A percentile compares a stretch with the other conserved stretches of the same genome.
These are phyloP conservation scores for Calonectria honghensis DNA, from an alignment of 2,329 filamentous ascomycete species.

Conservation along the genomic window DNA sequence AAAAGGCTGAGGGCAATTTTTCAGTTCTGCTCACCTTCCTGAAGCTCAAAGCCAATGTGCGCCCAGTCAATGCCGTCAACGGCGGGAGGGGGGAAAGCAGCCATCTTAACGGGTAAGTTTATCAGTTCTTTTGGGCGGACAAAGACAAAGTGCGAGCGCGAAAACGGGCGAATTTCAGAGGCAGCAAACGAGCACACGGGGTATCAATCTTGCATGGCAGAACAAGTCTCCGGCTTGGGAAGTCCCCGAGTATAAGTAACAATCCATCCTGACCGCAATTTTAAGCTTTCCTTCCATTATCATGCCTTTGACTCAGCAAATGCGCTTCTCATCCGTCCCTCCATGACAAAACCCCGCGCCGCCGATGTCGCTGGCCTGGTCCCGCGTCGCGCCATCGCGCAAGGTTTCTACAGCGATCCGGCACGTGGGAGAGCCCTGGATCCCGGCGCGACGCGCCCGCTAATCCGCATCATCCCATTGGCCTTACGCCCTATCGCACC, in stretches of 20 bases:
- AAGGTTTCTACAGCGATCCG: conserved; percentile 17
- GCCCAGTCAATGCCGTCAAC: conserved; percentile 93
- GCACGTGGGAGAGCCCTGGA: conserved; percentile 10
- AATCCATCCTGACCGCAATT: conserved; percentile 30
- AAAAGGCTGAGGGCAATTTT: no score
- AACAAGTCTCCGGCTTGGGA: background rate
- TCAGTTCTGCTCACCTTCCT: conserved; percentile 79
- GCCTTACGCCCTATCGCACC: conserved; percentile 19
- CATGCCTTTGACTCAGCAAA: conserved; percentile 35
- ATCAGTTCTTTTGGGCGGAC: background rate
- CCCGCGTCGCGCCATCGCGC: conserved; percentile 18
- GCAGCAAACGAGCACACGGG: background rate
- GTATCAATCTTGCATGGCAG: background rate
- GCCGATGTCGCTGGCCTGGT: conserved; percentile 51
- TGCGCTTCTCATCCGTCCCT: conserved; percentile 9
- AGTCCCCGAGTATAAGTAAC: background rate
- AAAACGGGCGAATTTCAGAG: background rate
- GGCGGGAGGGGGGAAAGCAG: conserved; percentile 83
- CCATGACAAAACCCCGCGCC: conserved; percentile 27
- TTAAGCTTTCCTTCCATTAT: conserved; percentile 26
- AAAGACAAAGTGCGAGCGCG: no score
- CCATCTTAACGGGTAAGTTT: conserved; percentile 60
- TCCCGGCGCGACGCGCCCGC: background rate
- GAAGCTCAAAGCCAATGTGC: conserved; percentile 93
- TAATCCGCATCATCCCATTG: conserved; percentile 46